These are phyloP conservation scores for Withania somnifera DNA, from an alignment of 305 asterid genomes.

Conservation along the genomic window DNA sequence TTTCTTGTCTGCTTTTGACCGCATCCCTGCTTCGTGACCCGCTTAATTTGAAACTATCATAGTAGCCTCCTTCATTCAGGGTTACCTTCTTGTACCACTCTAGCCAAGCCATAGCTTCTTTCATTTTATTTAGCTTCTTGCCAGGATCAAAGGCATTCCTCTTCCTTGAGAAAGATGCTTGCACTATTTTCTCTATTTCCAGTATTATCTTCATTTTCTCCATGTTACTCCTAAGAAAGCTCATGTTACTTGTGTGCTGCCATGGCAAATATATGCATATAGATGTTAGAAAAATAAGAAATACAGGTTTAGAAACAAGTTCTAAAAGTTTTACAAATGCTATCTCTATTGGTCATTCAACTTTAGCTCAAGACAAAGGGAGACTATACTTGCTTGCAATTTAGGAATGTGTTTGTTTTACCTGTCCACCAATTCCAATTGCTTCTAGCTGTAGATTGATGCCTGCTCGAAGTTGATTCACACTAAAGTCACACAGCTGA, in stretches of 20 bases:
- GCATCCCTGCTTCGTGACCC: background rate
- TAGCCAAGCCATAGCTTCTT: conserved; percentile 14
- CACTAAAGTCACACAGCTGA: background rate
- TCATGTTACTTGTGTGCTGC: background rate
- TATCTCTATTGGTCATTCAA: background rate
- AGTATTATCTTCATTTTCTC: too few species aligned
- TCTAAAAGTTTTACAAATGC: background rate
- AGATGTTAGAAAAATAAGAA: background rate
- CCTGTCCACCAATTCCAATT: conserved; percentile 16
- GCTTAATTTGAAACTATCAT: conserved; percentile 4
- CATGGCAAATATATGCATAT: background rate
- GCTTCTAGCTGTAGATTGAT: conserved; percentile 12
- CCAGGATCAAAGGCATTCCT: conserved; percentile 11
- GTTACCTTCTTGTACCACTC: conserved; percentile 25
- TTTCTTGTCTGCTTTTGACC: conserved; percentile 12
- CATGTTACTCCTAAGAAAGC: background rate
- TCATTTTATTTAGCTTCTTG: conserved; percentile 19
- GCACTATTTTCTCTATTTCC: background rate
- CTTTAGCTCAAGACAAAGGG: background rate
- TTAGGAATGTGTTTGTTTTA: background rate
- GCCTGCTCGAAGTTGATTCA: conserved; percentile 17
- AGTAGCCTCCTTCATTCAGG: conserved; percentile 12
- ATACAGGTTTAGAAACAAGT: background rate
- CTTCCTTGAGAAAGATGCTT: background rate
- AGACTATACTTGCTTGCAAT: background rate